Conservation (phyloP, 306 rosid genomes). For the Quillaja saponaria region DNA sequence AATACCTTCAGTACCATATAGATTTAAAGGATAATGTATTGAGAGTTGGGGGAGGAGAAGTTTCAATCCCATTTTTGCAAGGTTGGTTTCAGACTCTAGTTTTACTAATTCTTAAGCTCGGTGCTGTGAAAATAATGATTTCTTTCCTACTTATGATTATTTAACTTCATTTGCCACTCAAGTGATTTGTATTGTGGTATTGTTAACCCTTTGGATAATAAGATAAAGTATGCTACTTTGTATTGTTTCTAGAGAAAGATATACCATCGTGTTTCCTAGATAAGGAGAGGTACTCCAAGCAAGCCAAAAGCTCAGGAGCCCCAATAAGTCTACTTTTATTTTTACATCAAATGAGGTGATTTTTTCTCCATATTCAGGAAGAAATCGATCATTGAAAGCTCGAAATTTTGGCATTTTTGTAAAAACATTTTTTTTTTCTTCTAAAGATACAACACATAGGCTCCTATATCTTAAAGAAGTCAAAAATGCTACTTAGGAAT, state of each 20-base stretch:
- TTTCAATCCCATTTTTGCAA: conserved; percentile 85
- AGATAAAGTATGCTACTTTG: conserved; percentile 14
- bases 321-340: conserved; percentile 54
- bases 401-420: no score
- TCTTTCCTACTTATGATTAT: no score
- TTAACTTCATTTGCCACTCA: conserved; percentile 19
- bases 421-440: no score
- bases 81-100: no score
- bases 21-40: conserved; percentile 81
- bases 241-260: conserved; percentile 71
- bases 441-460: no score
- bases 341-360: no score
- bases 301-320: conserved; percentile 69
- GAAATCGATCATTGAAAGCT: no score
- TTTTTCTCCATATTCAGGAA: no score
- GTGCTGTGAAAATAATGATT: no score
- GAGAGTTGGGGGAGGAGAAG: conserved; percentile 98
- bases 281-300: conserved; percentile 59
- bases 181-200: neutral
- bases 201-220: neutral
- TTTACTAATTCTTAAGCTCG: no score
- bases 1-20: conserved; percentile 77
- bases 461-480: no score
- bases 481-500: no score
- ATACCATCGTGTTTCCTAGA: conserved; percentile 68